A percentile compares a stretch with the other conserved stretches of the same genome.
phyloP scores from a whole-genome alignment of 441 rosid species.

The Jatropha podagrica region DNA sequence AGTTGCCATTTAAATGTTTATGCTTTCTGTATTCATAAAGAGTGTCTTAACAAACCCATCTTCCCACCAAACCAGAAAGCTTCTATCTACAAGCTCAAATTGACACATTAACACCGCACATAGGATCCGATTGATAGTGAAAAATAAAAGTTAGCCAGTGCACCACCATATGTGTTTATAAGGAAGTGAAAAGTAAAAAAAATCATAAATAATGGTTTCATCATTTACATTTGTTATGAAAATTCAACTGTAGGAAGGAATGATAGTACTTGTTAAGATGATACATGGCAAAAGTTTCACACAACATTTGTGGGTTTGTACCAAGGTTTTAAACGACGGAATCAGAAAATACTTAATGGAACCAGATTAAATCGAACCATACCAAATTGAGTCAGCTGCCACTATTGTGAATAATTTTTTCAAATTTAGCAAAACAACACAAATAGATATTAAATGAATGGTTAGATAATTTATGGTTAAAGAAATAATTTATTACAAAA shows the following conservation, averaged over 20 bases:
- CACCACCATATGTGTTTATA: neutral
- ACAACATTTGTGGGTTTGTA: neutral
- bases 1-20: neutral
- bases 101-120: neutral
- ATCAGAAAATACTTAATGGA: too few species aligned
- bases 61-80: neutral
- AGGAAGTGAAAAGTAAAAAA: neutral
- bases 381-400: too few species aligned
- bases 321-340: too few species aligned
- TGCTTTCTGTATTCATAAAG: neutral
- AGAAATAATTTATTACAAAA: too few species aligned
- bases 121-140: neutral
- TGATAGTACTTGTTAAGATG: neutral
- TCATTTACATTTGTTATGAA: neutral
- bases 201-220: neutral
- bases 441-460: too few species aligned
- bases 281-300: neutral
- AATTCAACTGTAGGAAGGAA: neutral
- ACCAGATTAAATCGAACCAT: too few species aligned
- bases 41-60: neutral
- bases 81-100: neutral
- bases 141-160: too few species aligned
- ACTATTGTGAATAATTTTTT: too few species aligned
- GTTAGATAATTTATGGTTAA: too few species aligned
- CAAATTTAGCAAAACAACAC: too few species aligned